Base-by-base conservation (phyloP, 1,139 yeast genomes). In the Sugiyamaella japonica region DNA sequence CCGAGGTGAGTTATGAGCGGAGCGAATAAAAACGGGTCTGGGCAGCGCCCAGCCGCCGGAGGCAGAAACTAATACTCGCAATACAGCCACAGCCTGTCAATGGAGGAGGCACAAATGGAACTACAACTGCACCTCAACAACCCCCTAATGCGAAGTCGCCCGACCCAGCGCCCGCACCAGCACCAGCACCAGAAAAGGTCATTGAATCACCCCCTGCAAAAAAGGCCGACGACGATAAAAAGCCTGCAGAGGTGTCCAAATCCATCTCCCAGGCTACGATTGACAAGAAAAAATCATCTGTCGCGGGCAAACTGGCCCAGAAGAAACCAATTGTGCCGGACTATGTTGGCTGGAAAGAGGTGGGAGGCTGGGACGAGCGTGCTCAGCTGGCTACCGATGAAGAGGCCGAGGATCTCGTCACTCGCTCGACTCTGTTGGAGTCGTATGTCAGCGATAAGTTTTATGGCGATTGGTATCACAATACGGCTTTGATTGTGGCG, bases 391-490 rank as follows among this genome's bases (percentile, higher is more conserved):
- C 86, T 1, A 73, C 76, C 10, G 67, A 65, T 20, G 73, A 72
- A 42, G 87, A 84, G 42, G 95, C 89, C 66, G 89, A 86, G 62
- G 76, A 85, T 56, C 74, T 89, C 60, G 73, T 84, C 56, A 78
- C 85, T 38, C 79, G 80, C 42, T 81, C 88, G 8, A 88, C 97
- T 0, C 65, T 85, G 46, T 79, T 89, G 59, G 93, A 87, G 64
- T 77, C 80, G 57, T 81, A 84, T 64, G 73, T 91, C 53, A 93
- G 95, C 1, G 84, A 86, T 32, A 76, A 72, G 32, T 79, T 82
- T 10, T 89, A 86, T 64, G 99, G 99, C 53, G 97, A 93, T 66
- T 93, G 99, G 98, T 93, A 85, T 68, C 99, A 93, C 69, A 85
- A 86, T 59, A 84, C 86, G 13, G 97, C 81, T 0, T 78, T 82